Conservation (phyloP, 257 asterid species). For the Penstemon barbatus region DNA sequence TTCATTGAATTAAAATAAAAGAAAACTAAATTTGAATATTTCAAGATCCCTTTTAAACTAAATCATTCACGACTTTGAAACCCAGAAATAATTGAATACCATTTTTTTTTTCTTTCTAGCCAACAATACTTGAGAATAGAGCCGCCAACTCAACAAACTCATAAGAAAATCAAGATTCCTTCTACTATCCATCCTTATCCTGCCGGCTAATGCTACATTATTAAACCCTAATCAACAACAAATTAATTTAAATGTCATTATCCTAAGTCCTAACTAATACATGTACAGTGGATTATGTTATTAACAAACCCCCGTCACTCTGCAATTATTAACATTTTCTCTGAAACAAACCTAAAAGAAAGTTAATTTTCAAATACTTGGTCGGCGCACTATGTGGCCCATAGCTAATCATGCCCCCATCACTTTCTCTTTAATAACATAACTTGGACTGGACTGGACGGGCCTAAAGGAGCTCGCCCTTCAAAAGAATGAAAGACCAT, state of each 20-base stretch:
- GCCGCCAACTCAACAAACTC: slow-evolving; percentile 3
- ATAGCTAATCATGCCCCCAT: slow-evolving; percentile 18
- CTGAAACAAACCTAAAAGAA: slow-evolving; percentile 5
- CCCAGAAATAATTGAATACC: background rate
- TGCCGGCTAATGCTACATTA: slow-evolving; percentile 29
- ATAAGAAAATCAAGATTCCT: slow-evolving; percentile 38
- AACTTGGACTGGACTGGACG: no score
- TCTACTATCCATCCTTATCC: slow-evolving; percentile 15
- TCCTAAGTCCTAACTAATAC: background rate
- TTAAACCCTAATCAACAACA: slow-evolving; percentile 28
- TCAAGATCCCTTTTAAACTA: background rate
- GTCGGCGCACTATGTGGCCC: slow-evolving; percentile 49
- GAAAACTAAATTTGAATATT: background rate
- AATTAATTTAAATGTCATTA: slow-evolving; percentile 4
- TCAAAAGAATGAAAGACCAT: no score
- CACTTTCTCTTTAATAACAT: background rate
- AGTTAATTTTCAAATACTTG: slow-evolving; percentile 25
- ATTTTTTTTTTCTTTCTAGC: background rate
- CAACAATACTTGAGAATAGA: background rate
- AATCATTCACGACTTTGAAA: background rate
- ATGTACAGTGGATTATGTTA: no score
- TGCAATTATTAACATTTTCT: slow-evolving; percentile 27
- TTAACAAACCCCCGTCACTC: background rate
- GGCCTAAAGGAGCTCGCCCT: no score
- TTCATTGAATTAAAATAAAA: no score